Percentiles rank a stretch among this genome's conserved stretches.
Conservation (phyloP, 495 filamentous ascomycete genomes). For the Penicillium lividum region DNA sequence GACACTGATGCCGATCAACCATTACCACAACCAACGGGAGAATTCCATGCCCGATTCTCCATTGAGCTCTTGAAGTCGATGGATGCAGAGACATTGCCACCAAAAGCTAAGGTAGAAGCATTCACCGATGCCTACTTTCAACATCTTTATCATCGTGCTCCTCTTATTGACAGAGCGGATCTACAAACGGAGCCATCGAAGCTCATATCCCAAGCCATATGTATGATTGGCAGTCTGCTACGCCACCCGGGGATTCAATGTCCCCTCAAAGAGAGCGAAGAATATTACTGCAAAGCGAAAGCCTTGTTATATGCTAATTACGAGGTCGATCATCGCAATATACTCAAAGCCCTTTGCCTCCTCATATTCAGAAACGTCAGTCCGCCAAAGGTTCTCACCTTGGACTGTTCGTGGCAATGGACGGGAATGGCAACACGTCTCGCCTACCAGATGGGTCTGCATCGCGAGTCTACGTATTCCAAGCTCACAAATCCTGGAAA, state of each 20-base stretch:
- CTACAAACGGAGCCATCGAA: neutral
- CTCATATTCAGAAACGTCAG: neutral
- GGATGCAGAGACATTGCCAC: neutral
- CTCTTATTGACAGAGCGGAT: neutral
- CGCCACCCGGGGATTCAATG: slow-evolving; percentile 7
- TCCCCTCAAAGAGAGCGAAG: slow-evolving; percentile 11
- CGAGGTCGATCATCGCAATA: neutral
- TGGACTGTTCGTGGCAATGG: slow-evolving; percentile 4
- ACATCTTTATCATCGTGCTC: neutral
- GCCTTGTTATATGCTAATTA: slow-evolving; percentile 10
- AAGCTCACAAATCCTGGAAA: slow-evolving; percentile 10
- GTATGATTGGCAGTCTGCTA: slow-evolving; percentile 6
- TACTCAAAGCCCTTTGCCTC: neutral
- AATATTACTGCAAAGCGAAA: slow-evolving; percentile 16
- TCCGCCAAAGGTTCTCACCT: neutral
- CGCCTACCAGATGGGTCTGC: slow-evolving; percentile 15
- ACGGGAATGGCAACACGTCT: slow-evolving; percentile 12
- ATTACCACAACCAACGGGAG: neutral
- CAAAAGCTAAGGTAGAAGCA: neutral
- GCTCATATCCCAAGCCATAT: neutral
- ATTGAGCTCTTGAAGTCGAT: neutral
- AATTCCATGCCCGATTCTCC: neutral
- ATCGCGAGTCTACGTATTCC: slow-evolving; percentile 8
- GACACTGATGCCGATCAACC: neutral
- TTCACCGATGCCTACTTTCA: neutral